Evolutionary conservation across 805 yeast species (phyloP).

Genomic region (Saccharomycopsis babjevae): DNA sequence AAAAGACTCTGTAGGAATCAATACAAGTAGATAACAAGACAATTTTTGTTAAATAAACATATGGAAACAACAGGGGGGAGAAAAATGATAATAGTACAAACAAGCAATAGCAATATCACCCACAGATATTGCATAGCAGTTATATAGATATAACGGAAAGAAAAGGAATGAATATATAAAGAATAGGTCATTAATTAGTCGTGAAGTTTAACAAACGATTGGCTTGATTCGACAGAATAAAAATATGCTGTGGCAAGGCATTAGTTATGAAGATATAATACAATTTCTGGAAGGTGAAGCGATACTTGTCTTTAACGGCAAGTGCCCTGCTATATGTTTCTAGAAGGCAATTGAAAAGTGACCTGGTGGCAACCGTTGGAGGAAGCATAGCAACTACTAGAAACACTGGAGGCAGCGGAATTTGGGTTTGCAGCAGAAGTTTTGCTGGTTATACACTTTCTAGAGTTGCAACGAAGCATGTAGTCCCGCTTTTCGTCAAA

Average conservation of each 20-base stretch:
- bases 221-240: too few species aligned
- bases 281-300: background rate
- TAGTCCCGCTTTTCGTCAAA: constrained; percentile 18
- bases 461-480: constrained; percentile 9
- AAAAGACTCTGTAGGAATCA: background rate
- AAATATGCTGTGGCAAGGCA: background rate
- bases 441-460: background rate
- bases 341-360: constrained; percentile 14
- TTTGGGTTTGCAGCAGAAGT: background rate
- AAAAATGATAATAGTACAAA: background rate
- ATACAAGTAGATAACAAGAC: background rate
- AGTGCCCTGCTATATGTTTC: constrained; percentile 1
- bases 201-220: background rate
- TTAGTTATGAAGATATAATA: background rate
- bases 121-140: background rate
- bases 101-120: background rate
- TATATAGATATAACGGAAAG: background rate
- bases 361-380: constrained; percentile 2
- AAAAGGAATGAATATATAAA: background rate
- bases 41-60: background rate
- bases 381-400: constrained; percentile 10
- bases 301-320: background rate
- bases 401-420: constrained; percentile 8
- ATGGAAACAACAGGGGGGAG: background rate
- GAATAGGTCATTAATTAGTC: background rate